phyloP scores from a whole-genome alignment of 331 rosid species.

The Telfairia occidentalis region DNA sequence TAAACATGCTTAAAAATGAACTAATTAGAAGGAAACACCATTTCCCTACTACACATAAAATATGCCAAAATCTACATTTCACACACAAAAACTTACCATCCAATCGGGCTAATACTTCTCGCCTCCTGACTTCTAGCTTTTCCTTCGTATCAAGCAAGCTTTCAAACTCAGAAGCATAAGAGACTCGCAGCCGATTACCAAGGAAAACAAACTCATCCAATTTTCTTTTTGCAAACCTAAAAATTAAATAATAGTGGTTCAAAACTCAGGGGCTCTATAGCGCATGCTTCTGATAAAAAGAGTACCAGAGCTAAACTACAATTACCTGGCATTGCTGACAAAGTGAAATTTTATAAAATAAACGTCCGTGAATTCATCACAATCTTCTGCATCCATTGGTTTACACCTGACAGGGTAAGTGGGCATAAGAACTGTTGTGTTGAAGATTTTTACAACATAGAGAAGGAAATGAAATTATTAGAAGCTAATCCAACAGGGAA shows the following conservation, averaged over 20 bases:
- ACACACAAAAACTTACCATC: conserved; percentile 33
- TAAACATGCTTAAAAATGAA: conserved; percentile 2
- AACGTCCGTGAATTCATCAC: conserved; percentile 76
- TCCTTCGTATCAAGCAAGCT: conserved; percentile 54
- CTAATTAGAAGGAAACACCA: neutral
- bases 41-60: neutral
- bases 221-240: conserved; percentile 84
- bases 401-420: conserved; percentile 36
- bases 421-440: neutral
- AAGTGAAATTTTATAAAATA: conserved; percentile 68
- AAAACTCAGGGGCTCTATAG: neutral
- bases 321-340: conserved; percentile 71
- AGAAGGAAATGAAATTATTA: neutral
- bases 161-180: conserved; percentile 79
- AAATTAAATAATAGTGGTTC: neutral
- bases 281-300: neutral
- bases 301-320: neutral
- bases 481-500: neutral
- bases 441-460: neutral
- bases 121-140: conserved; percentile 73
- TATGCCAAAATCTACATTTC: neutral
- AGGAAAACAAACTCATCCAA: conserved; percentile 73
- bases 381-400: conserved; percentile 93
- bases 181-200: conserved; percentile 57
- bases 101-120: conserved; percentile 53